These are phyloP conservation scores for Fusarium proliferatum DNA, from an alignment of 2,329 filamentous ascomycete genomes.

Conservation along the genomic window DNA sequence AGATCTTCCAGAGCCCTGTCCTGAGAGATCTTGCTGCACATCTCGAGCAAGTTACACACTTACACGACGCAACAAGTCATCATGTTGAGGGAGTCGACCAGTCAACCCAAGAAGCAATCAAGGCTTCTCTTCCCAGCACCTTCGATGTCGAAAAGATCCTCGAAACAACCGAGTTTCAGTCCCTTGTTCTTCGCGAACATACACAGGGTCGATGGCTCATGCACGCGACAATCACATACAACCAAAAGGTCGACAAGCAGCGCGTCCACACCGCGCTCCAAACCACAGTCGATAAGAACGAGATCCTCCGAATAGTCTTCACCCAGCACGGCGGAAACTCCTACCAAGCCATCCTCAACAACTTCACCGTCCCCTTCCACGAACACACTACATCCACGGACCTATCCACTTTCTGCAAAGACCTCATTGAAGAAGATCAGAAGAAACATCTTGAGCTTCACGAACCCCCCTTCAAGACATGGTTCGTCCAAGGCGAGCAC, in stretches of 20 bases:
- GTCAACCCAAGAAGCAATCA: fast-evolving
- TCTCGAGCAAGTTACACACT: fast-evolving
- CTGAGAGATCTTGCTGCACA: background rate
- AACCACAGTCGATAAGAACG: background rate
- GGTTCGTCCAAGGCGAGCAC: background rate
- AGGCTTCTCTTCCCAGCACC: fast-evolving
- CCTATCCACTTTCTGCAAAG: background rate
- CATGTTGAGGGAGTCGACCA: background rate
- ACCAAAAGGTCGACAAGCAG: background rate
- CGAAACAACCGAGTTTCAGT: background rate
- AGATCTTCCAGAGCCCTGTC: background rate
- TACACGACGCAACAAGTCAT: fast-evolving
- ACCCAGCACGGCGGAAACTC: background rate
- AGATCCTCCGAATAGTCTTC: background rate
- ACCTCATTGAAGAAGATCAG: background rate
- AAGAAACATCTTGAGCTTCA: background rate
- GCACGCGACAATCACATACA: background rate
- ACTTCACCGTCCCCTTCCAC: background rate
- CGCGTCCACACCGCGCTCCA: background rate
- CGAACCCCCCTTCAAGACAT: background rate
- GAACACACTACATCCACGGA: background rate
- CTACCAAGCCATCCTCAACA: background rate
- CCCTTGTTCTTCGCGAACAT: background rate
- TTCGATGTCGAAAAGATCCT: background rate
- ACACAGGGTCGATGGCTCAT: background rate